These are phyloP conservation scores for Nicotiana paniculata DNA, from an alignment of 257 asterid species.

Conservation along the genomic window DNA sequence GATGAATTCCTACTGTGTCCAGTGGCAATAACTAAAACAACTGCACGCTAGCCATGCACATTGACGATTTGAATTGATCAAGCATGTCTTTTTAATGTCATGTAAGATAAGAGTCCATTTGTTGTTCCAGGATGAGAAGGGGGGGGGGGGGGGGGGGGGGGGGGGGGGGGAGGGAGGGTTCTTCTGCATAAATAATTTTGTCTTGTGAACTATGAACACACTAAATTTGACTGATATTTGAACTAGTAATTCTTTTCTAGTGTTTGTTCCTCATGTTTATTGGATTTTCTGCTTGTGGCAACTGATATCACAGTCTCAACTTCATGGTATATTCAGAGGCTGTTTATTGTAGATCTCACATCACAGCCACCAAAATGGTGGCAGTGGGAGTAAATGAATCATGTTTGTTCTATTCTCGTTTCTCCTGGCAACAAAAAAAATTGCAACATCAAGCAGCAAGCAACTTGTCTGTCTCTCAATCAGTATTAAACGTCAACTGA, in stretches of 20 bases:
- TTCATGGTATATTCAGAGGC: neutral
- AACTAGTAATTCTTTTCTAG: neutral
- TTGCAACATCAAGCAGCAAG: neutral
- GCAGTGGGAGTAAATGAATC: neutral
- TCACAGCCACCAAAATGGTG: neutral
- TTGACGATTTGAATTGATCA: neutral
- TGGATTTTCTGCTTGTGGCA: neutral
- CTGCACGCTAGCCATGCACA: neutral
- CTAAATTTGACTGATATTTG: conserved; percentile 1
- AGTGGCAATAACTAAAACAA: neutral
- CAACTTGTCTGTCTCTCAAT: neutral
- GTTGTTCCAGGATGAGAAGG: neutral
- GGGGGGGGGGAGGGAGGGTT: no score
- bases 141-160: neutral
- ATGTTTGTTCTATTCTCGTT: neutral
- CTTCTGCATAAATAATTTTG: neutral
- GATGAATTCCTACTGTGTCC: neutral
- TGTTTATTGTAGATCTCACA: neutral
- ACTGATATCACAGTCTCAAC: neutral
- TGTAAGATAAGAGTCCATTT: neutral
- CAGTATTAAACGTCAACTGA: neutral
- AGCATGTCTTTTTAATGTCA: neutral
- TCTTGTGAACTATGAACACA: neutral
- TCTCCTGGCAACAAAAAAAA: neutral
- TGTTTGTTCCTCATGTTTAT: neutral